These are phyloP conservation scores for Nicotiana rustica DNA, from an alignment of 305 asterid genomes.

Conservation along the genomic window DNA sequence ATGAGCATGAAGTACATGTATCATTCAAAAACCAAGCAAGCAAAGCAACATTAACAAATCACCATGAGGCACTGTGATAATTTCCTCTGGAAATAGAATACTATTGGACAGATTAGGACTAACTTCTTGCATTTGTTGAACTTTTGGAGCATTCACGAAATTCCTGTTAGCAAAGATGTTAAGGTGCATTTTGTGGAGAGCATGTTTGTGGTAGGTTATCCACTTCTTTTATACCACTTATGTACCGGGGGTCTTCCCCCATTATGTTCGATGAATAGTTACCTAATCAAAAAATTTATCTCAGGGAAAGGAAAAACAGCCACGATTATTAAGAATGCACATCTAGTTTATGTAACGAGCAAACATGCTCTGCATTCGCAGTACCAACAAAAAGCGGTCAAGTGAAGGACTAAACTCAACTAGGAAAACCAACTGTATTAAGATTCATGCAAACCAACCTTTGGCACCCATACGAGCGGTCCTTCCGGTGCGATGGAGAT, in stretches of 20 bases:
- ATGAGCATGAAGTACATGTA: slow-evolving; percentile 1
- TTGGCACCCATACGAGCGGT: slow-evolving; percentile 99
- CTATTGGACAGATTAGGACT: neutral
- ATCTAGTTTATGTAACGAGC: slow-evolving; percentile 7
- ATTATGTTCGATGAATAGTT: neutral
- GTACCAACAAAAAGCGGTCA: neutral
- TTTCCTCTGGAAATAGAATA: neutral
- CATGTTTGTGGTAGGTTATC: neutral
- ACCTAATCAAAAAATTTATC: neutral
- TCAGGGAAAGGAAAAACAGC: neutral
- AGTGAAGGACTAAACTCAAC: neutral
- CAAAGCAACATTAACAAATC: neutral
- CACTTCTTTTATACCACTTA: neutral
- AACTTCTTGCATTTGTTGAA: neutral
- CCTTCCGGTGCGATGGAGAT: slow-evolving; percentile 99
- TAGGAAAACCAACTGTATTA: neutral
- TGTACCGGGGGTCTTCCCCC: neutral
- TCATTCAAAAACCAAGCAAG: neutral
- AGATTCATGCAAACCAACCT: slow-evolving; percentile 54
- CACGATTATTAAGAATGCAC: neutral
- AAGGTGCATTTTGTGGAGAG: neutral
- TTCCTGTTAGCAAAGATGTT: neutral
- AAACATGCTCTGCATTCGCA: neutral
- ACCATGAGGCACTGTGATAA: neutral
- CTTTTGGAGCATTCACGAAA: neutral